Evolutionary conservation across 2,329 filamentous ascomycete genomes (phyloP).

Genomic region (Cladosporium sp.): DNA sequence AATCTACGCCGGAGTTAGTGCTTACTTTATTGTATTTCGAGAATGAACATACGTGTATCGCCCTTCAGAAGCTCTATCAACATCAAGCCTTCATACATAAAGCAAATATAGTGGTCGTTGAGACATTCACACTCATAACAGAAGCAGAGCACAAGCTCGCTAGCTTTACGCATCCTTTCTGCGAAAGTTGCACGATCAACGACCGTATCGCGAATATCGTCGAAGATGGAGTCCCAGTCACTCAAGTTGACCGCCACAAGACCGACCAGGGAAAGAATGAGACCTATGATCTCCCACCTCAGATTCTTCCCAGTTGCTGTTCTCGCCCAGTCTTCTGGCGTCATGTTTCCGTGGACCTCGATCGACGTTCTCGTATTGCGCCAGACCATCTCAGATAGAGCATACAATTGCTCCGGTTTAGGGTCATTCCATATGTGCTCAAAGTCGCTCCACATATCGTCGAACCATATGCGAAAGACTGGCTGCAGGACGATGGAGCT

Average conservation of each 20-base stretch:
- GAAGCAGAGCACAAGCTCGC: slow-evolving; percentile 32
- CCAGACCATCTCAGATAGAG: slow-evolving; percentile 40
- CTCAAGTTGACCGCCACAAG: slow-evolving; percentile 33
- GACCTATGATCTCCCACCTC: slow-evolving; percentile 43
- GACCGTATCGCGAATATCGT: slow-evolving; percentile 46
- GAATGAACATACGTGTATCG: slow-evolving; percentile 19
- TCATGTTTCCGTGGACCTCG: slow-evolving; percentile 34
- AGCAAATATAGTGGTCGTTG: slow-evolving; percentile 31
- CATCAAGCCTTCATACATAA: slow-evolving; percentile 31
- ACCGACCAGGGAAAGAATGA: slow-evolving; percentile 36
- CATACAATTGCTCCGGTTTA: slow-evolving; percentile 30
- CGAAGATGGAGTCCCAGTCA: slow-evolving; percentile 34
- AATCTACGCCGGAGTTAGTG: slow-evolving; percentile 16
- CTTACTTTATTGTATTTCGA: neutral
- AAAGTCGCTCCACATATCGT: slow-evolving; percentile 34
- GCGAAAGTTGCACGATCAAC: slow-evolving; percentile 45
- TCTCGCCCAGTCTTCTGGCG: slow-evolving; percentile 35
- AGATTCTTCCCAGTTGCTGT: slow-evolving; percentile 37
- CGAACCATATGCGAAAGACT: slow-evolving; percentile 29
- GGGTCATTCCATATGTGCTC: slow-evolving; percentile 25
- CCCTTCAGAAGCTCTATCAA: slow-evolving; percentile 31
- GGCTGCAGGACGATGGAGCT: slow-evolving; percentile 31
- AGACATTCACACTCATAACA: slow-evolving; percentile 33
- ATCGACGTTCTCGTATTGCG: slow-evolving; percentile 37
- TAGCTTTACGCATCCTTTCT: slow-evolving; percentile 34